Evolutionary conservation across 257 asterid species (phyloP).

Genomic region (Avicennia marina): DNA sequence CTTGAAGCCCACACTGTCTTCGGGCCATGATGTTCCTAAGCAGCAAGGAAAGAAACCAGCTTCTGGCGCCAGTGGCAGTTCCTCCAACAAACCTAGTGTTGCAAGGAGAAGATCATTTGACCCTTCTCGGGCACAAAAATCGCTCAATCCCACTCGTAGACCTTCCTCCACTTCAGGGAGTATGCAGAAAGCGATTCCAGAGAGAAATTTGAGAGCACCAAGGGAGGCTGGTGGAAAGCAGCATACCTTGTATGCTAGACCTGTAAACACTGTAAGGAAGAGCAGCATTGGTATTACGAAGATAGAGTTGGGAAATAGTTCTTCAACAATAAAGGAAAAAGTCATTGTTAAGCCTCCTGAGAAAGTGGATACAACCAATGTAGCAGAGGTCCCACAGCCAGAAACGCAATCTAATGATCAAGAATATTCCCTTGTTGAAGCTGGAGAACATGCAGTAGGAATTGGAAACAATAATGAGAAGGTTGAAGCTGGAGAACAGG

Average conservation of each 20-base stretch:
- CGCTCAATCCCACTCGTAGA: constrained; percentile 32
- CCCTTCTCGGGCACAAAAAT: constrained; percentile 29
- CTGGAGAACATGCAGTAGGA: constrained; percentile 25
- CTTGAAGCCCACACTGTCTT: constrained; percentile 46
- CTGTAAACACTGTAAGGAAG: constrained; percentile 24
- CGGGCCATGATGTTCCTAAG: constrained; percentile 22
- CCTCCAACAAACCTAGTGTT: constrained; percentile 20
- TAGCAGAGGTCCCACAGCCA: constrained; percentile 14
- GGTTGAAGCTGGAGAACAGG: too few species aligned
- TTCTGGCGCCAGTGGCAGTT: constrained; percentile 2
- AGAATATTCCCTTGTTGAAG: constrained; percentile 20
- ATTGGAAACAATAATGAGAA: not conserved
- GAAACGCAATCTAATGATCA: constrained; percentile 22
- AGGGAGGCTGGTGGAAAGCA: constrained; percentile 40
- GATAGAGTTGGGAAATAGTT: constrained; percentile 6
- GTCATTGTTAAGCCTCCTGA: constrained; percentile 11
- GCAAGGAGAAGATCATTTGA: constrained; percentile 55
- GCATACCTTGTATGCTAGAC: constrained; percentile 25
- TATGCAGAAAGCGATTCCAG: constrained; percentile 22
- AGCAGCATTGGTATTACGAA: constrained; percentile 21
- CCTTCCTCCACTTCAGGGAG: constrained; percentile 37
- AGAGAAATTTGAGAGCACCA: constrained; percentile 25
- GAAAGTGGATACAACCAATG: constrained; percentile 10
- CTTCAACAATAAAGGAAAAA: constrained; percentile 17
- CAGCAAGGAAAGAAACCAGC: constrained; percentile 31